phyloP scores from a whole-genome alignment of 495 filamentous ascomycete species.

The Aspergillus mulundensis region DNA sequence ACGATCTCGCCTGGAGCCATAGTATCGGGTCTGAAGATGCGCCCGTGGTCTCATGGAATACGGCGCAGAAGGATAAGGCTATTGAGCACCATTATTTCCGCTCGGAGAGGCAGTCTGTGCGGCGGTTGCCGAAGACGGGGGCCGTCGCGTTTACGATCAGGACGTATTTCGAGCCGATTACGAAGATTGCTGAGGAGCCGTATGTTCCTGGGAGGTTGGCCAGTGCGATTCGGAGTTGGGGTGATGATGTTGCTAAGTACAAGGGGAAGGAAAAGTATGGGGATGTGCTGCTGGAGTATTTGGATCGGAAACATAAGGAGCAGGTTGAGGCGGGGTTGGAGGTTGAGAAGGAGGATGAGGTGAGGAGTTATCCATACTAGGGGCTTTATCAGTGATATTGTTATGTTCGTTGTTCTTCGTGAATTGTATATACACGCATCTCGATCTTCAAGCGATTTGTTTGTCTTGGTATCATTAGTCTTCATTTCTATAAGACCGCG shows the following conservation, averaged over 20 bases:
- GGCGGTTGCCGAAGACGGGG: slow-evolving; percentile 67
- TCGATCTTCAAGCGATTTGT: neutral
- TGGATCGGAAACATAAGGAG: slow-evolving; percentile 75
- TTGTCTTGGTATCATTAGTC: neutral
- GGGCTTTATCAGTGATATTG: neutral
- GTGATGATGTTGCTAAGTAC: slow-evolving; percentile 76
- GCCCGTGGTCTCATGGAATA: slow-evolving; percentile 63
- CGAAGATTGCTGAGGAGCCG: slow-evolving; percentile 59
- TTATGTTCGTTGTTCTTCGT: neutral
- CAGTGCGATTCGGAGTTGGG: slow-evolving; percentile 77
- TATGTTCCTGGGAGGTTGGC: slow-evolving; percentile 71
- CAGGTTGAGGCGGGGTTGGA: slow-evolving; percentile 66
- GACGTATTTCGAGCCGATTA: slow-evolving; percentile 73
- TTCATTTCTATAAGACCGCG: neutral
- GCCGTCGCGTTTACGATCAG: slow-evolving; percentile 78
- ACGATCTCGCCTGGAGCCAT: slow-evolving; percentile 63
- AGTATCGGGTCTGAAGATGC: slow-evolving; percentile 74
- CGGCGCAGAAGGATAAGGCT: slow-evolving; percentile 70
- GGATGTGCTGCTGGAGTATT: slow-evolving; percentile 75
- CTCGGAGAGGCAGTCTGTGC: slow-evolving; percentile 72
- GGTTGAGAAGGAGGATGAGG: slow-evolving; percentile 56
- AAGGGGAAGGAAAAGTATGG: slow-evolving; percentile 80
- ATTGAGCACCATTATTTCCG: slow-evolving; percentile 76
- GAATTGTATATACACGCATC: neutral
- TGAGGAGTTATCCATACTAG: slow-evolving; percentile 45